Percentiles rank a stretch among this genome's conserved stretches.
These are phyloP conservation scores for Dictyophora rubrovolvata DNA, from an alignment of 768 basidiomycete genomes.

Conservation along the genomic window DNA sequence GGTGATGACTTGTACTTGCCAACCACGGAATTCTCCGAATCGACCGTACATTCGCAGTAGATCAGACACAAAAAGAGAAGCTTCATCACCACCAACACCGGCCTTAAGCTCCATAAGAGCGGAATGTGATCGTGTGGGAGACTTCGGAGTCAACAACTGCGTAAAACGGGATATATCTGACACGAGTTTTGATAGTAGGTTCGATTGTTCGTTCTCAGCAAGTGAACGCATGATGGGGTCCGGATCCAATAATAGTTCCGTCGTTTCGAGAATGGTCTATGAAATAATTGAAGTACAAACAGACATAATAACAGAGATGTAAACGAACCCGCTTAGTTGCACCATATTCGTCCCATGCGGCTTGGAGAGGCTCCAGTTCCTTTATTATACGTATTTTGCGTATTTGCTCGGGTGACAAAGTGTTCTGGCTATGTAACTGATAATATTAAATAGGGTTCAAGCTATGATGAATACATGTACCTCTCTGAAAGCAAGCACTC, in stretches of 20 bases:
- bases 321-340: slow-evolving; percentile 44
- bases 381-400: slow-evolving; percentile 49
- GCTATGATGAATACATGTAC: slow-evolving; percentile 20
- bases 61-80: slow-evolving; percentile 70
- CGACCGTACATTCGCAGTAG: slow-evolving; percentile 76
- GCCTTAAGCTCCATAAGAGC: slow-evolving; percentile 87
- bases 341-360: slow-evolving; percentile 59
- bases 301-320: slow-evolving; percentile 2
- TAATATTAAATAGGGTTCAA: slow-evolving; percentile 6
- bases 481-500: slow-evolving; percentile 34
- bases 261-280: slow-evolving; percentile 60
- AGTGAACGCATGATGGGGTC: slow-evolving; percentile 69
- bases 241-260: slow-evolving; percentile 53
- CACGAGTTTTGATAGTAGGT: slow-evolving; percentile 29
- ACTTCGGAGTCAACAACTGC: slow-evolving; percentile 60
- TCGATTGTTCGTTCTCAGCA: slow-evolving; percentile 54
- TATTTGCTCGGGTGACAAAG: slow-evolving; percentile 49
- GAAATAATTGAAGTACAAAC: slow-evolving; percentile 13
- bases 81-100: slow-evolving; percentile 87
- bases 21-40: slow-evolving; percentile 42
- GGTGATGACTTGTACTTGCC: slow-evolving; percentile 54
- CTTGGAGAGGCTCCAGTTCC: slow-evolving; percentile 55
- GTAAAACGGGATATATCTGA: slow-evolving; percentile 43
- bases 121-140: slow-evolving; percentile 52
- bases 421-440: slow-evolving; percentile 23